Percentiles rank a stretch among this genome's conserved stretches.
phyloP scores from a whole-genome alignment of 352 stramenopile genomes.

The Phytopythium montanum region DNA sequence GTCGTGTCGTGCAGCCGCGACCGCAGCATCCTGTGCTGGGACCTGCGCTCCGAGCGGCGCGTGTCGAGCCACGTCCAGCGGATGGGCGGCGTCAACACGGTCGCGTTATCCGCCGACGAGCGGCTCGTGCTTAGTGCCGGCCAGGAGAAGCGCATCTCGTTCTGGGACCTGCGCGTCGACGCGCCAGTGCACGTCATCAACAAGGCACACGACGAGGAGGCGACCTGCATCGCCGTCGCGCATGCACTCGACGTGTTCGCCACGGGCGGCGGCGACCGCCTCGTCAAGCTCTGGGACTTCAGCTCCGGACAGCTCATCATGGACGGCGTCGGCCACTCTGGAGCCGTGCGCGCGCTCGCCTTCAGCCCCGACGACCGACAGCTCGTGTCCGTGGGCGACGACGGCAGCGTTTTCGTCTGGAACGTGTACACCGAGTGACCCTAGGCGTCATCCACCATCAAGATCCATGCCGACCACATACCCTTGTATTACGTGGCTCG shows the following conservation, averaged over 20 bases:
- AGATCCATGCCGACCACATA: slow-evolving; percentile 1
- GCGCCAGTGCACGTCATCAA: slow-evolving; percentile 76
- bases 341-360: slow-evolving; percentile 57
- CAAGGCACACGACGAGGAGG: slow-evolving; percentile 80
- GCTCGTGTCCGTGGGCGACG: slow-evolving; percentile 88
- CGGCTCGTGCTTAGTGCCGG: slow-evolving; percentile 89
- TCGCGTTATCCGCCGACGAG: slow-evolving; percentile 86
- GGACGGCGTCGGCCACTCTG: slow-evolving; percentile 79
- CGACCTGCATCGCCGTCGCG: slow-evolving; percentile 86
- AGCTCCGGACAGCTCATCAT: slow-evolving; percentile 53
- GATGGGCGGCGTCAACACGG: slow-evolving; percentile 92
- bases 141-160: slow-evolving; percentile 91
- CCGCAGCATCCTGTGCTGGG: slow-evolving; percentile 91
- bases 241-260: slow-evolving; percentile 83
- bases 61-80: slow-evolving; percentile 89
- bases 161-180: slow-evolving; percentile 89
- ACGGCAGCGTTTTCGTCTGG: slow-evolving; percentile 92
- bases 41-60: slow-evolving; percentile 83
- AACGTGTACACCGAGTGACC: slow-evolving; percentile 77
- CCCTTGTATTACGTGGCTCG: not conserved
- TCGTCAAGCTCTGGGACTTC: slow-evolving; percentile 89
- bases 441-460: slow-evolving; percentile 6
- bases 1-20: slow-evolving; percentile 88
- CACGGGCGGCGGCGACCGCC: slow-evolving; percentile 81
- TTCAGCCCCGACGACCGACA: slow-evolving; percentile 92